A percentile compares a stretch with the other conserved stretches of the same genome.
phyloP scores from a whole-genome alignment of 352 stramenopile genomes.

The Elongisporangium undulatum region DNA sequence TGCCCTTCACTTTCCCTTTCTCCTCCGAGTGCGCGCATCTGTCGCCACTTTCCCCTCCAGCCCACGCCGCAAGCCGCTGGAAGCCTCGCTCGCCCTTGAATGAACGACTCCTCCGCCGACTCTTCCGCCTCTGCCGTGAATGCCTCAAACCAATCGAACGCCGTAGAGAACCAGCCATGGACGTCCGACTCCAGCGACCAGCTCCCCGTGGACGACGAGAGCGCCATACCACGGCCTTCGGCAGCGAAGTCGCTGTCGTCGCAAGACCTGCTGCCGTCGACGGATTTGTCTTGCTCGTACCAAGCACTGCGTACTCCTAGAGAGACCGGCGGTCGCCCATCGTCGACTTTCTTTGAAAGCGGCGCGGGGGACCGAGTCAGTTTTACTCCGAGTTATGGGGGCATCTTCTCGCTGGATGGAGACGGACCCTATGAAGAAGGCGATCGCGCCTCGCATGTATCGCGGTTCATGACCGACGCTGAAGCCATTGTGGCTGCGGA shows the following conservation, averaged over 20 bases:
- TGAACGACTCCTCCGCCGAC: background rate
- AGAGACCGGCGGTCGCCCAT: conserved; percentile 20
- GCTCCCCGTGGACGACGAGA: background rate
- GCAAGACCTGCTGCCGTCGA: conserved; percentile 12
- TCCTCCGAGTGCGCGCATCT: background rate
- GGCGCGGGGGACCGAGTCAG: conserved; percentile 6
- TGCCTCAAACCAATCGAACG: background rate
- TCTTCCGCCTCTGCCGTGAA: background rate
- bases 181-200: background rate
- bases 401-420: conserved; percentile 10
- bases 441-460: conserved; percentile 29
- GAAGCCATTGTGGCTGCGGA: conserved; percentile 45
- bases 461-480: conserved; percentile 56
- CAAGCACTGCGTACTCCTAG: conserved; percentile 60
- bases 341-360: conserved; percentile 8
- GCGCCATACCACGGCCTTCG: background rate
- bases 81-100: background rate
- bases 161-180: background rate
- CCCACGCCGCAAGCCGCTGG: background rate
- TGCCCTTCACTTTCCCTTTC: background rate
- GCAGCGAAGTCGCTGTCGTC: background rate
- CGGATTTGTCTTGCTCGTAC: conserved; percentile 59
- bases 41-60: background rate
- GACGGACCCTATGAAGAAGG: conserved; percentile 7
- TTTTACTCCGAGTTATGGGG: background rate